A percentile compares a stretch with the other conserved stretches of the same genome.
phyloP scores from a whole-genome alignment of 1,284 basidiomycete species.

The Ceratobasidium sp. region DNA sequence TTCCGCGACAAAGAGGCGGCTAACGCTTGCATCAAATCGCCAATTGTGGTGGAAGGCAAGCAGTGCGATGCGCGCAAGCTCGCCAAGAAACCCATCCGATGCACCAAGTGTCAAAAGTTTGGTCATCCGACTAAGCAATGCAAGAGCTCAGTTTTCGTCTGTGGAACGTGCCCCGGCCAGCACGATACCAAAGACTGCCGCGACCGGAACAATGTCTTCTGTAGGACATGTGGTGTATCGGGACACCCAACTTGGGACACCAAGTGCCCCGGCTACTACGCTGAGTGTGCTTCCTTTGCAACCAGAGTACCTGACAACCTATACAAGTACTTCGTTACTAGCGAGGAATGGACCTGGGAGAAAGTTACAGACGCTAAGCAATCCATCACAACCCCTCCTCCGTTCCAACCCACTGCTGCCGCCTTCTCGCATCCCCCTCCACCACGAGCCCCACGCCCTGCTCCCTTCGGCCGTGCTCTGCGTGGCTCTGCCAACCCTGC shows the following conservation, averaged over 20 bases:
- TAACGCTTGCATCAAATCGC: neutral
- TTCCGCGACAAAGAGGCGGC: neutral
- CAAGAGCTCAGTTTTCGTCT: neutral
- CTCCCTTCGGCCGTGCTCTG: conserved; percentile 28
- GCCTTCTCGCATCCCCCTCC: neutral
- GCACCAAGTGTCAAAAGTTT: conserved; percentile 19
- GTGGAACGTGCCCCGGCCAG: neutral
- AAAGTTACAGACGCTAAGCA: conserved; percentile 2
- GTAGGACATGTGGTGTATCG: neutral
- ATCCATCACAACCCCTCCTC: neutral
- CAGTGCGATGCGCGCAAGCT: neutral
- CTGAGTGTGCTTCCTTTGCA: neutral
- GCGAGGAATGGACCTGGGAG: conserved; percentile 4
- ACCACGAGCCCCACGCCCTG: neutral
- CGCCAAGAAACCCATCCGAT: neutral
- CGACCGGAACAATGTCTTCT: neutral
- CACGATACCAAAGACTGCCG: conserved; percentile 13
- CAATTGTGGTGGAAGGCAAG: neutral
- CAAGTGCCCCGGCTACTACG: conserved; percentile 6
- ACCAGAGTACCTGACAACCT: neutral
- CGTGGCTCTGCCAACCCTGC: neutral
- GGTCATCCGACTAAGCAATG: conserved; percentile 46
- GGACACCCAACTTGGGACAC: conserved; percentile 9
- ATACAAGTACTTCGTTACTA: neutral
- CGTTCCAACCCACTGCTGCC: neutral